Conservation (phyloP, 116 monocot genomes). For the Trichopus zeylanicus region DNA sequence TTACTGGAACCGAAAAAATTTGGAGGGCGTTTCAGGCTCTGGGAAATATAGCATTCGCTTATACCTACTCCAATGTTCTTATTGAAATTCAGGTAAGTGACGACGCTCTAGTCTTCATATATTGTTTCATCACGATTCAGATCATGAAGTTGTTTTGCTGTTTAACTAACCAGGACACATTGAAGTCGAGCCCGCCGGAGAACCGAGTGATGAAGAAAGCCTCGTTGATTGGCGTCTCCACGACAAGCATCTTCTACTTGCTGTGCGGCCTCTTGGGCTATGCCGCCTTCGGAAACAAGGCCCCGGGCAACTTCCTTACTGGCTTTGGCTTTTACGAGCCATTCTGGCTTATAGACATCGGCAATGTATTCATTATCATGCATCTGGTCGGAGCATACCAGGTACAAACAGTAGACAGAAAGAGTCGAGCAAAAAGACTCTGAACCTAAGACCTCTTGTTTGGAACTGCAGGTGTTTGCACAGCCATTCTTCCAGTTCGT, state of each 20-base stretch:
- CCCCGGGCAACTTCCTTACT: slow-evolving; percentile 9
- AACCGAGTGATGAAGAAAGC: slow-evolving; percentile 14
- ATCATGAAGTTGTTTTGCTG: no score
- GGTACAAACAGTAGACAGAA: background rate
- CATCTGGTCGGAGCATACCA: slow-evolving; percentile 6
- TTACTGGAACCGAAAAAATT: slow-evolving; percentile 14
- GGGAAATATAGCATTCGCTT: slow-evolving; percentile 28
- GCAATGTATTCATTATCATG: slow-evolving; percentile 3
- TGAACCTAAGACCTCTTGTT: no score
- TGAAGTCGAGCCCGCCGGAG: slow-evolving; percentile 6
- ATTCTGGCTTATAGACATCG: slow-evolving; percentile 9
- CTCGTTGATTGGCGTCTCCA: background rate
- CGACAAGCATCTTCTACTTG: slow-evolving; percentile 12
- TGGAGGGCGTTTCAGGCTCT: slow-evolving; percentile 27
- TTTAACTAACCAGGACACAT: slow-evolving; percentile 6
- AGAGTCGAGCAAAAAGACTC: background rate
- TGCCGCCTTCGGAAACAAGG: slow-evolving; percentile 5
- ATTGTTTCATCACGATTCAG: no score
- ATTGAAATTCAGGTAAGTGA: slow-evolving; percentile 27
- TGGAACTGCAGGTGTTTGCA: background rate
- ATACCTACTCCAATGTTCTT: slow-evolving; percentile 26
- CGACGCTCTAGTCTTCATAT: no score
- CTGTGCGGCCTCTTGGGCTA: slow-evolving; percentile 6
- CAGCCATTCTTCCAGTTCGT: slow-evolving; percentile 3
- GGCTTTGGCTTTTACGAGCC: slow-evolving; percentile 12